Evolutionary conservation across 2,329 filamentous ascomycete species (phyloP).

Genomic region (Aspergillus persii): DNA sequence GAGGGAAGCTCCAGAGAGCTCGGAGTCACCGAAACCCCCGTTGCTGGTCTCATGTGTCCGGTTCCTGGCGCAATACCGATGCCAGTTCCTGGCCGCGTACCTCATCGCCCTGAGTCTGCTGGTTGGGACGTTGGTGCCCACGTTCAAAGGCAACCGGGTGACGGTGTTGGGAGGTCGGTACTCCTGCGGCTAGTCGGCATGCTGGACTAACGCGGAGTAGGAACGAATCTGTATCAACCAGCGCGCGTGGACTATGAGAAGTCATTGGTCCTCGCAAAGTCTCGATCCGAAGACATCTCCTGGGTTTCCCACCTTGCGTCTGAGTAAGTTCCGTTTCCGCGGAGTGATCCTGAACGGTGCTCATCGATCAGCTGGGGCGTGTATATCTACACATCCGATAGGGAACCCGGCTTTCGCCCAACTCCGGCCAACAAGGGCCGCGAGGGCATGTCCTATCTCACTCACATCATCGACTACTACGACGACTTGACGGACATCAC

Average conservation of each 20-base stretch:
- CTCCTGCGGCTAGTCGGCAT: background rate
- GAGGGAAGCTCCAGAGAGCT: background rate
- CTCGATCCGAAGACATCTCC: constrained; percentile 5
- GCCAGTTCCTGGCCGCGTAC: background rate
- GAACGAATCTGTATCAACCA: background rate
- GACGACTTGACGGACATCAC: constrained; percentile 55
- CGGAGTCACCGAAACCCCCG: background rate
- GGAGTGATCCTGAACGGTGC: background rate
- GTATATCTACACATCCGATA: constrained; percentile 21
- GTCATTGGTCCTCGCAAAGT: constrained; percentile 7
- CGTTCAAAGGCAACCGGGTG: background rate
- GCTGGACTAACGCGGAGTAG: background rate
- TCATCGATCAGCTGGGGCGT: constrained; percentile 8
- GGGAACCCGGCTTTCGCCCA: constrained; percentile 12
- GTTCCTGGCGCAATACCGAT: background rate
- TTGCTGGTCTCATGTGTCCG: background rate
- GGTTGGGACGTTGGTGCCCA: background rate
- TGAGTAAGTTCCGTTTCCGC: constrained; percentile 1
- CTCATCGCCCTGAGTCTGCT: background rate
- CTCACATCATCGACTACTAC: constrained; percentile 62
- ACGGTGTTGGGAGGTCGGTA: background rate
- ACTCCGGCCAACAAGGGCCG: constrained; percentile 47
- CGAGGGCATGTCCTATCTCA: constrained; percentile 61
- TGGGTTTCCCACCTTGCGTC: constrained; percentile 5
- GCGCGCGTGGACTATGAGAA: background rate